These are phyloP conservation scores for Neoascochyta sp. DNA, from an alignment of 2,329 filamentous ascomycete species.

Conservation along the genomic window DNA sequence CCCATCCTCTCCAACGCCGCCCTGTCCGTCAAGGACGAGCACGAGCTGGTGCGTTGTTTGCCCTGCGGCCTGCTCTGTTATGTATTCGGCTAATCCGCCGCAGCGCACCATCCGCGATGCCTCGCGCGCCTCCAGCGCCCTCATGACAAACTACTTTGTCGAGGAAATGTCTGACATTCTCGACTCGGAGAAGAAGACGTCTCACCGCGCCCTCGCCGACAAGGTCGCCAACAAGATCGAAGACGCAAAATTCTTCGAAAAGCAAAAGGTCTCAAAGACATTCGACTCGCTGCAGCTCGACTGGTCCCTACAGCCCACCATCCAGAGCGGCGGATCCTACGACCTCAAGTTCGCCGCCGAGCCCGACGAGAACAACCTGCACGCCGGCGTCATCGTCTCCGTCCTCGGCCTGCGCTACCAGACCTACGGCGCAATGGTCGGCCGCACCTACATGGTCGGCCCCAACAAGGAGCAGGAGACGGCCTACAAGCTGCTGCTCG, in stretches of 20 bases:
- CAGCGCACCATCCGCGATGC: slow-evolving; percentile 87
- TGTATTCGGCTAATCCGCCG: slow-evolving; percentile 8
- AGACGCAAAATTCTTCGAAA: slow-evolving; percentile 89
- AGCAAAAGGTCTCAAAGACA: slow-evolving; percentile 75
- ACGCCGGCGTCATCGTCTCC: slow-evolving; percentile 90
- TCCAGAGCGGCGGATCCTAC: slow-evolving; percentile 95
- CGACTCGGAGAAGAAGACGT: slow-evolving; percentile 95
- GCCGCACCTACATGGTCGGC: slow-evolving; percentile 91
- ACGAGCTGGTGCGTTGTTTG: slow-evolving; percentile 74
- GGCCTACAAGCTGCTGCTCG: slow-evolving; percentile 84
- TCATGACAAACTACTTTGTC: slow-evolving; percentile 95
- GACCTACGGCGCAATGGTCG: slow-evolving; percentile 89
- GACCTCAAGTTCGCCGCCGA: slow-evolving; percentile 78
- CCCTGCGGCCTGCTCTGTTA: too few species aligned
- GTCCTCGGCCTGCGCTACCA: slow-evolving; percentile 92
- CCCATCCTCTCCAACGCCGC: slow-evolving; percentile 76
- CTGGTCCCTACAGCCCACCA: slow-evolving; percentile 85
- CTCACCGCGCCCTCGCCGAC: slow-evolving; percentile 78
- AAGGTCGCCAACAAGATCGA: slow-evolving; percentile 91
- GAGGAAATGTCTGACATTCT: slow-evolving; percentile 97
- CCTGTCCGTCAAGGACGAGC: slow-evolving; percentile 91
- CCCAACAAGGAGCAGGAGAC: slow-evolving; percentile 94
- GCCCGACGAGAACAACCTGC: slow-evolving; percentile 74
- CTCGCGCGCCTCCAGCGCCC: slow-evolving; percentile 85
- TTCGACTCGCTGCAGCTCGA: slow-evolving; percentile 88